Evolutionary conservation across 1,139 yeast genomes (phyloP), one percentile per base, ranked within the genome.

Genomic region (Petasospora rhodanensis): DNA sequence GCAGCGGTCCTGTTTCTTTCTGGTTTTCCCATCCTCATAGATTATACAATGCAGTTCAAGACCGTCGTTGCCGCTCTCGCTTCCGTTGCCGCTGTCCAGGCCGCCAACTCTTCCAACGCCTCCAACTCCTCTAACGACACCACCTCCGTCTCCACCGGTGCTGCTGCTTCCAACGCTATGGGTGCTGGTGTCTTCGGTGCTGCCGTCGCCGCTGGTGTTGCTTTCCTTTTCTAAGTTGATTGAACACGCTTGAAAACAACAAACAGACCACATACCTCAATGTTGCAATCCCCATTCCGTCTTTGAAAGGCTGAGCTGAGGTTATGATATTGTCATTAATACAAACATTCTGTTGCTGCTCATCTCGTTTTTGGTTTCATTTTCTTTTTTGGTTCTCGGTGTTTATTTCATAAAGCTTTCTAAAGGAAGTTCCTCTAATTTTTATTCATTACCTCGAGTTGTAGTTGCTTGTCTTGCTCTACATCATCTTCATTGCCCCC

Each of bases 131-230:
- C 66, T 37, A 65, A 57, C 58, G 49, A 64, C 43, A 57, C 61
- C 42, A 51, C 68, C 42, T 52, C 60, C 32, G 59, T 59, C 46
- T 61, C 70, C 37, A 64, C 68, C 51, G 76, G 73, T 62, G 76
- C 75, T 52, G 76, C 76, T 49, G 70, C 62, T 49, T 56, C 63
- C 54, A 67, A 72, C 66, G 66, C 70, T 41, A 61, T 66, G 54
- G 66, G 68, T 61, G 79, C 78, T 52, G 79, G 79, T 64, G 68
- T 73, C 55, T 68, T 76, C 59, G 84, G 82, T 65, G 84, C 82
- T 58, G 81, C 77, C 56, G 77, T 76, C 47, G 84, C 82, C 51
- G 84, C 81, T 53, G 83, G 81, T 64, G 74, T 76, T 54, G 84
- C 79, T 58, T 68, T 77, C 62, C 66, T 75, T 55, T 72, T 76